Percentiles rank a stretch among this genome's conserved stretches.
phyloP scores from a whole-genome alignment of 129 eudicot genomes.

The Flaveria linearis region DNA sequence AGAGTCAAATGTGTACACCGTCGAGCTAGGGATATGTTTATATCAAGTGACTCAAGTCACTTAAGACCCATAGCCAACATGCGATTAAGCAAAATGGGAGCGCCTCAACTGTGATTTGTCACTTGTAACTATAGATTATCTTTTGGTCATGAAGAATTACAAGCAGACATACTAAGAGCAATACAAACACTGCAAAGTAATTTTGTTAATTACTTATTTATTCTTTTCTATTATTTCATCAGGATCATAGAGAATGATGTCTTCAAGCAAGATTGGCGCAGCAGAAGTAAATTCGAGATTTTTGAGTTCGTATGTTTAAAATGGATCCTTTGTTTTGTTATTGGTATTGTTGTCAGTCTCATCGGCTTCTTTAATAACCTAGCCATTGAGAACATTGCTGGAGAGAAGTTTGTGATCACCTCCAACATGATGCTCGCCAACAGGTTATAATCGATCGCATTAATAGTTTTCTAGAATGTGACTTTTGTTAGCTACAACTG shows the following conservation, averaged over 20 bases:
- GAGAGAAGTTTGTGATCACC: slow-evolving; percentile 80
- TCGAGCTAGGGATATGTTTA: slow-evolving; percentile 2
- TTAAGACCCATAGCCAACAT: not conserved
- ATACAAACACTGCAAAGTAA: slow-evolving; percentile 2
- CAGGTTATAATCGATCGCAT: slow-evolving; percentile 36
- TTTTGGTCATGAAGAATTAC: not conserved
- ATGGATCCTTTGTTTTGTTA: slow-evolving; percentile 73
- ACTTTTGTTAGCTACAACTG: slow-evolving; percentile 11
- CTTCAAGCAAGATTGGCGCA: slow-evolving; percentile 91
- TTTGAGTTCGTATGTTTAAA: slow-evolving; percentile 64
- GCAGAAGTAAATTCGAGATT: slow-evolving; percentile 55
- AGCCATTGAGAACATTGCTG: slow-evolving; percentile 87
- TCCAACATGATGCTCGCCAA: slow-evolving; percentile 76
- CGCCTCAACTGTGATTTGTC: not conserved
- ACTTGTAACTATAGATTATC: not conserved
- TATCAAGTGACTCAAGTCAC: not conserved
- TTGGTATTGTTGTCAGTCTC: slow-evolving; percentile 61
- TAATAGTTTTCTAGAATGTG: not conserved
- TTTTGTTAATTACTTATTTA: not conserved
- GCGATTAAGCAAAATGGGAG: not conserved
- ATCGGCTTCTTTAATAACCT: slow-evolving; percentile 76
- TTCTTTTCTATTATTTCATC: not conserved
- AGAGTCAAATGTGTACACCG: not conserved
- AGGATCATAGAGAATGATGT: slow-evolving; percentile 88
- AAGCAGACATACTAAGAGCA: not conserved